These are phyloP conservation scores for Pisolithus marmoratus DNA, from an alignment of 768 basidiomycete species.

Conservation along the genomic window DNA sequence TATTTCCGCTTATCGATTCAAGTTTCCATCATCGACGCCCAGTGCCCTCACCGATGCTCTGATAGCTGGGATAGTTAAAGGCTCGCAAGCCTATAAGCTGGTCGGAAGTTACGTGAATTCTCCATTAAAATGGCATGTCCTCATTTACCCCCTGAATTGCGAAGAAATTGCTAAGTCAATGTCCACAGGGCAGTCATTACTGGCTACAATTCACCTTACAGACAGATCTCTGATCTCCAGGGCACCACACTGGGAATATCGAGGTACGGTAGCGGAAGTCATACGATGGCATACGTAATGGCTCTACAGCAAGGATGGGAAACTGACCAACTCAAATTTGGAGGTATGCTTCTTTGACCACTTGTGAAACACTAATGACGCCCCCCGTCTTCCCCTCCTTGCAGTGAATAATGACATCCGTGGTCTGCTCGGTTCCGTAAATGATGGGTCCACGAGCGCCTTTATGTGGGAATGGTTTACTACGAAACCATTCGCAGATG, in stretches of 20 bases:
- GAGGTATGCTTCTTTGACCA: conserved; percentile 41
- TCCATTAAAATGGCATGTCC: conserved; percentile 73
- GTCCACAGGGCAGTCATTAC: conserved; percentile 85
- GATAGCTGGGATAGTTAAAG: conserved; percentile 90
- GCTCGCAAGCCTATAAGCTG: conserved; percentile 82
- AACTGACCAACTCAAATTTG: conserved; percentile 57
- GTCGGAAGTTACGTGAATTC: conserved; percentile 89
- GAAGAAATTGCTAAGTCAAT: neutral
- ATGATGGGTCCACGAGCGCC: conserved; percentile 80
- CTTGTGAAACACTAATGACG: neutral
- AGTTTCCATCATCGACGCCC: neutral
- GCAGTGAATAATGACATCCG: conserved; percentile 78
- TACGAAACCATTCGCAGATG: conserved; percentile 74
- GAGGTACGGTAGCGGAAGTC: conserved; percentile 81
- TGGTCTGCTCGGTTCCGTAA: conserved; percentile 80
- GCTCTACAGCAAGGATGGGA: conserved; percentile 83
- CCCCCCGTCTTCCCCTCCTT: too few relatives aligned
- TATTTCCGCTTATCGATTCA: neutral
- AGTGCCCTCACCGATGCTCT: conserved; percentile 89
- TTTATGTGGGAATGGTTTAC: conserved; percentile 98
- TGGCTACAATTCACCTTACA: conserved; percentile 59
- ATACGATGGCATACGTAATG: conserved; percentile 96
- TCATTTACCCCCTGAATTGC: neutral
- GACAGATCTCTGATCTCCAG: conserved; percentile 67
- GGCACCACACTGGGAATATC: conserved; percentile 88